A percentile compares a stretch with the other conserved stretches of the same genome.
phyloP scores from a whole-genome alignment of 371 early-diverging fungal genomes.

The Haplosporangium sp. region DNA sequence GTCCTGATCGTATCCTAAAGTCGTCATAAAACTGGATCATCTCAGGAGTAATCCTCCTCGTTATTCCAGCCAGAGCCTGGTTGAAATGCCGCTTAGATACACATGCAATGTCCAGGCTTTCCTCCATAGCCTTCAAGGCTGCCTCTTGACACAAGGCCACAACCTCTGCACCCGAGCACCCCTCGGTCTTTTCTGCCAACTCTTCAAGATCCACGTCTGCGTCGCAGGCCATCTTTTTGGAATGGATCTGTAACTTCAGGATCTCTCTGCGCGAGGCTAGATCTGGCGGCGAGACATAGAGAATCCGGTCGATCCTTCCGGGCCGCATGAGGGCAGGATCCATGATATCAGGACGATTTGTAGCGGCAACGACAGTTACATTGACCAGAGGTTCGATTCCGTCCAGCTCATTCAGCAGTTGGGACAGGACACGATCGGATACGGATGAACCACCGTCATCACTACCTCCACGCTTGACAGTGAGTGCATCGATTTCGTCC shows the following conservation, averaged over 20 bases:
- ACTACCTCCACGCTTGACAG: constrained; percentile 80
- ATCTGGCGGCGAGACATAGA: constrained; percentile 96
- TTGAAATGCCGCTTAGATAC: constrained; percentile 79
- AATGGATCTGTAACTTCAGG: constrained; percentile 75
- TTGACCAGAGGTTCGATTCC: constrained; percentile 95
- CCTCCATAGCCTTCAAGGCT: constrained; percentile 91
- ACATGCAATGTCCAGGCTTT: constrained; percentile 69
- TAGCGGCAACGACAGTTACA: constrained; percentile 98
- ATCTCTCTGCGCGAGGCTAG: constrained; percentile 82
- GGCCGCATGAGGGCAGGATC: constrained; percentile 96
- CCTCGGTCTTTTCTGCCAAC: constrained; percentile 70
- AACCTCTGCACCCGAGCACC: constrained; percentile 96
- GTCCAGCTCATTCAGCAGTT: constrained; percentile 95
- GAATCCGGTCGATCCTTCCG: constrained; percentile 95
- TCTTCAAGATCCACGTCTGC: constrained; percentile 30
- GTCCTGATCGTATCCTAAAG: constrained; percentile 67
- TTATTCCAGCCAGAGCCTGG: constrained; percentile 67
- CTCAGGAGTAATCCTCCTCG: constrained; percentile 87
- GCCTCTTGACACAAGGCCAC: constrained; percentile 96
- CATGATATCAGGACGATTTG: constrained; percentile 98
- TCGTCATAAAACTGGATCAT: constrained; percentile 91
- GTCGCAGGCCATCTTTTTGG: constrained; percentile 63
- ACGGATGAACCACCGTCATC: constrained; percentile 84
- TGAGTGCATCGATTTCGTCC: constrained; percentile 98
- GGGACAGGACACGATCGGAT: constrained; percentile 93